Percentiles rank a stretch among this genome's conserved stretches.
These are phyloP conservation scores for Trichoderma sp. DNA, from an alignment of 2,329 filamentous ascomycete species.

Conservation along the genomic window DNA sequence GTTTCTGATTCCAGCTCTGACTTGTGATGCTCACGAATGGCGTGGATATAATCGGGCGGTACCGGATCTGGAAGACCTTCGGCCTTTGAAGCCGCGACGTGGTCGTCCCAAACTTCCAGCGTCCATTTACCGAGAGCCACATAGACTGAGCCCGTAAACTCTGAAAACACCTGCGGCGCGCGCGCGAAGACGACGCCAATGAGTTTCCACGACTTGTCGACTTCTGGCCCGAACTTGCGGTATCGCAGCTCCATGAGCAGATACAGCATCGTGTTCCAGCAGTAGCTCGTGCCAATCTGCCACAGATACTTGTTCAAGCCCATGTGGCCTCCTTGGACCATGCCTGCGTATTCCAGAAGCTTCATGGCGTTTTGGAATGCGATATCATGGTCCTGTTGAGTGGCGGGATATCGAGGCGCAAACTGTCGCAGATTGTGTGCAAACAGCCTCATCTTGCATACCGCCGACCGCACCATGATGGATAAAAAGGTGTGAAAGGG, in stretches of 20 bases:
- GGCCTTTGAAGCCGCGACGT: background rate
- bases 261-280: constrained; percentile 21
- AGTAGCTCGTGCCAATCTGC: constrained; percentile 22
- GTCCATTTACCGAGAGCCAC: constrained; percentile 16
- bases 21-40: background rate
- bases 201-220: constrained; percentile 10
- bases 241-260: constrained; percentile 9
- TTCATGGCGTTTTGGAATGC: constrained; percentile 16
- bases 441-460: constrained; percentile 21
- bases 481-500: background rate
- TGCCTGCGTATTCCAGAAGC: constrained; percentile 5
- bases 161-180: background rate
- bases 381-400: background rate
- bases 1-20: background rate
- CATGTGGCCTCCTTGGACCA: background rate
- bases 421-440: constrained; percentile 16
- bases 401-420: background rate
- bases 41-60: background rate
- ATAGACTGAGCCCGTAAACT: constrained; percentile 10
- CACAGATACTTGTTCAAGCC: constrained; percentile 20
- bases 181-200: background rate
- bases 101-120: constrained; percentile 1
- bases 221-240: background rate
- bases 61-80: constrained; percentile 4
- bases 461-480: background rate